phyloP scores from a whole-genome alignment of 352 stramenopile genomes.

The Globisporangium okanoganense region DNA sequence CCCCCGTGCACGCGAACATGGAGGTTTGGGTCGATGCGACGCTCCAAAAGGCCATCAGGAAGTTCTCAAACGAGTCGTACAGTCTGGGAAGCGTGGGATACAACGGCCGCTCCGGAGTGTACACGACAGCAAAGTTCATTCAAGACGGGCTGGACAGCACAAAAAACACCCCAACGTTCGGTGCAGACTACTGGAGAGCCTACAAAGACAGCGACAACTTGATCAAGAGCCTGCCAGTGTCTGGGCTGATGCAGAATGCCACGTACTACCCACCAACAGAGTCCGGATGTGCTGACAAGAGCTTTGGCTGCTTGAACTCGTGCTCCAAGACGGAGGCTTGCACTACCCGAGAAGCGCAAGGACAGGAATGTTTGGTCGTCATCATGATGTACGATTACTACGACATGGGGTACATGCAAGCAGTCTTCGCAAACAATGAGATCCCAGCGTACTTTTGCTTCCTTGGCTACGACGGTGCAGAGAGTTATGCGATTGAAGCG shows the following conservation, averaged over 20 bases:
- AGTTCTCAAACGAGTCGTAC: constrained; percentile 33
- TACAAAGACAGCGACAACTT: constrained; percentile 16
- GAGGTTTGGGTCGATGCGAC: constrained; percentile 19
- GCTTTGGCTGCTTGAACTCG: constrained; percentile 34
- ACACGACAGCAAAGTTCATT: constrained; percentile 36
- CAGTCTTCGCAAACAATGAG: constrained; percentile 32
- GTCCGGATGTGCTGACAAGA: constrained; percentile 19
- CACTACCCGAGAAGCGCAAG: constrained; percentile 21
- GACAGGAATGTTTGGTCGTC: constrained; percentile 37
- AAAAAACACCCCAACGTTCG: constrained; percentile 18
- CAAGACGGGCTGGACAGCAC: constrained; percentile 22
- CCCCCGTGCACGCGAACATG: constrained; percentile 27
- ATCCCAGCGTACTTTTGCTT: constrained; percentile 47
- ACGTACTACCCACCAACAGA: constrained; percentile 25
- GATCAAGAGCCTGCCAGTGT: constrained; percentile 17
- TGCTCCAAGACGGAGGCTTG: constrained; percentile 46
- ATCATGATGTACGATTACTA: constrained; percentile 33
- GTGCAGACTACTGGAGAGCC: constrained; percentile 48
- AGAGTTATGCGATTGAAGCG: constrained; percentile 25
- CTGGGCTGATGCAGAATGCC: constrained; percentile 20
- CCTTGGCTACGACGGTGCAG: constrained; percentile 19
- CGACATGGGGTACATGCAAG: constrained; percentile 38
- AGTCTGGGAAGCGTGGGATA: constrained; percentile 36
- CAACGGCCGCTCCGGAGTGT: constrained; percentile 29
- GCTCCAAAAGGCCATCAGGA: not conserved